Percentiles rank a stretch among this genome's conserved stretches.
Evolutionary conservation across 2,329 filamentous ascomycete species (phyloP).

Genomic region (Neopestalotiopsis sp.): DNA sequence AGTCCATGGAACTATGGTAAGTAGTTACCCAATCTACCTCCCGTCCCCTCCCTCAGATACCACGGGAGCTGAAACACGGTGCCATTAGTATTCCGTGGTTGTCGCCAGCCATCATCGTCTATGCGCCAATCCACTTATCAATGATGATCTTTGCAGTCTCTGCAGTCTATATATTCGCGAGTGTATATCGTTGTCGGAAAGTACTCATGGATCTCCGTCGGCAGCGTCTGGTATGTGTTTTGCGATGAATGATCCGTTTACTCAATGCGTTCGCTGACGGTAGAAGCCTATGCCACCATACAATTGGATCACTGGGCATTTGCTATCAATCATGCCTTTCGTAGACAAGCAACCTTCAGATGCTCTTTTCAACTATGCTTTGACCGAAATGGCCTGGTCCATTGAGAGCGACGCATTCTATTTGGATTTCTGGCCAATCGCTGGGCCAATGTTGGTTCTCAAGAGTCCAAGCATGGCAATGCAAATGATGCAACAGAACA

Average conservation of each 20-base stretch:
- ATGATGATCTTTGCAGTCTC: neutral
- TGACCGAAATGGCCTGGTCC: neutral
- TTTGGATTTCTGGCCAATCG: slow-evolving; percentile 9
- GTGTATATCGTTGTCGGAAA: neutral
- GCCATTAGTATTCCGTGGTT: neutral
- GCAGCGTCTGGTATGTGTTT: neutral
- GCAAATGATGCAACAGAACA: slow-evolving; percentile 7
- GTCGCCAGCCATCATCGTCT: neutral
- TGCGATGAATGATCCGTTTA: neutral
- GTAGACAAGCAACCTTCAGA: neutral
- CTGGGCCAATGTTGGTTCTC: slow-evolving; percentile 9
- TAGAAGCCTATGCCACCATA: slow-evolving; percentile 5
- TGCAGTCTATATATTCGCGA: neutral
- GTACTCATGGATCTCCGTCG: neutral
- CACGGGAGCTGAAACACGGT: neutral
- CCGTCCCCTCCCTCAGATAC: no score
- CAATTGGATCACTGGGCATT: neutral
- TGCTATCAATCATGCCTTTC: slow-evolving; percentile 2
- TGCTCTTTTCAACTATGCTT: slow-evolving; percentile 1
- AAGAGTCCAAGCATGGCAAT: neutral
- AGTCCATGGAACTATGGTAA: neutral
- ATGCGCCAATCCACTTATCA: neutral
- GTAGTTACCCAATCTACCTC: neutral
- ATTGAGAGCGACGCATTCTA: slow-evolving; percentile 3
- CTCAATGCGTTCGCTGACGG: neutral